Evolutionary conservation across 768 basidiomycete genomes (phyloP), one percentile per base, ranked within the genome.

Genomic region (Boletus reticulatus): DNA sequence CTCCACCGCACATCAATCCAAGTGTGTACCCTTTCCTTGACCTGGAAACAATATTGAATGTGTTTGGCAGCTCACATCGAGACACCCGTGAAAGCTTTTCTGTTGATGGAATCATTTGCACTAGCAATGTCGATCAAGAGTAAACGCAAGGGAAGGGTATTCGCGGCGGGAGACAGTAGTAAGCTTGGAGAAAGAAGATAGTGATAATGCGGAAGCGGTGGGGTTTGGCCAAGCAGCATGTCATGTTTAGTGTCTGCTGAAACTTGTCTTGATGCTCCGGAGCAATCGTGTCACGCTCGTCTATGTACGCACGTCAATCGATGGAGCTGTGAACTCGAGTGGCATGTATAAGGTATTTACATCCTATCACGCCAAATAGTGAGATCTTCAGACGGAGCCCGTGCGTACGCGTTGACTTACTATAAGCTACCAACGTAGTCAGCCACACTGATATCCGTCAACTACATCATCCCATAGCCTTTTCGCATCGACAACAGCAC

Each of bases 381-480:
- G 22, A 22, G 22, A 22, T 22, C 22, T 22, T 22, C 22, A 22
- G 22, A 22, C 22, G 22, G 22, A 22, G 22, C 22, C 22, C 22
- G 22, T 22, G 9, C 13, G 6, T 24, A 31, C 5, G 31, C 41
- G 7, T 29, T n/a, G 37, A 34, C 41, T 34, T 14, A 17, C 50
- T 16, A 29, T 34, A 20, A 16, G 31, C 16, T 50, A 43, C 6
- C 6, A 16, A 14, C 4, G 6, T 27, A 39, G 38, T n/a, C 4
- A 24, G n/a, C 11, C 19, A 43, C 27, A 65, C 34, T 53, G 60
- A 37, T 68, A 69, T 42, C 52, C 50, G 22, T 44, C 20, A 6
- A 85, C 79, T 14, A 87, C 81, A 44, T 79, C 78, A 52, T 91
- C 84, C 94, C 94, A 95, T 42, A 98, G 68, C 22, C 66, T 73